Conservation (phyloP, 345 rosid genomes). For the Sisymbrium irio region DNA sequence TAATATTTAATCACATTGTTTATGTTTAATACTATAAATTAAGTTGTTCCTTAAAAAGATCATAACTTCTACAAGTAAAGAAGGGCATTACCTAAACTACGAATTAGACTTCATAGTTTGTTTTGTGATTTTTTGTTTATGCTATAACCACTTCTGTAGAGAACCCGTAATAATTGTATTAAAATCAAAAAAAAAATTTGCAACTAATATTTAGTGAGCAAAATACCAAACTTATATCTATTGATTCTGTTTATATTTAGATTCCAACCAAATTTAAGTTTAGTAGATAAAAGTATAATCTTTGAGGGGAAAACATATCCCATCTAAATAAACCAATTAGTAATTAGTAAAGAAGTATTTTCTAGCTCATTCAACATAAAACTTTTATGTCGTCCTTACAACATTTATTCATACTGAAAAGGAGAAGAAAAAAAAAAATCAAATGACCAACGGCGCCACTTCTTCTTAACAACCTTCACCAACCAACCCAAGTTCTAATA, state of each 20-base stretch:
- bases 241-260: no score
- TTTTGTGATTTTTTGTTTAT: neutral
- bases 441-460: conserved; percentile 25
- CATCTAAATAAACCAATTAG: neutral
- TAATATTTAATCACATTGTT: conserved; percentile 10
- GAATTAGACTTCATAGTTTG: neutral
- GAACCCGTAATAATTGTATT: no score
- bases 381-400: neutral
- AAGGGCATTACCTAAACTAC: conserved; percentile 10
- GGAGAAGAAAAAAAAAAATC: neutral
- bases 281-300: neutral
- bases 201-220: no score
- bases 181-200: no score
- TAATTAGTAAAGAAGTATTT: no score
- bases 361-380: no score
- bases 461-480: conserved; percentile 38
- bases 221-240: no score
- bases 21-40: neutral
- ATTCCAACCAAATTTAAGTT: neutral
- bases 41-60: neutral
- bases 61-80: conserved; percentile 9
- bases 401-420: neutral
- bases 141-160: no score
- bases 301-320: neutral
- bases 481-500: conserved; percentile 23